Base-by-base conservation (phyloP, 208 protist species). In the Perkinsela sp. region DNA sequence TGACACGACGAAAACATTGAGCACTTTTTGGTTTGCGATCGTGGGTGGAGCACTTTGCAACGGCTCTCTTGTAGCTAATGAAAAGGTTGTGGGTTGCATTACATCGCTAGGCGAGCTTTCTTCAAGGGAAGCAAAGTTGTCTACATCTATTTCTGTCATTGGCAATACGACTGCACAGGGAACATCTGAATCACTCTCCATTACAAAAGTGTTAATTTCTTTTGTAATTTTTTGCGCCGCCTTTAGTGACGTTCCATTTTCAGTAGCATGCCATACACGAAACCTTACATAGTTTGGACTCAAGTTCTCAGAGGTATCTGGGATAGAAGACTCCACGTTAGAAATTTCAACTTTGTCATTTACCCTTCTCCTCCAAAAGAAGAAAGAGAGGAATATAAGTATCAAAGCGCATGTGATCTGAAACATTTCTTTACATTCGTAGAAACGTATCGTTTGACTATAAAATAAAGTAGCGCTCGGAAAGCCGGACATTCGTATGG, bases 1-100 rank as follows among this genome's bases (percentile, higher is more conserved):
- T 69, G 82, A 88, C 6, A 76, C 74, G 65, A 93, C 71, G 40
- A 90, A 86, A 32, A 91, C 73, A 65, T 80, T 73, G 6, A 84
- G 68, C 0, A 67, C 72, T 68, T 83, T 57, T 57, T 31, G 2
- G 29, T 67, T 71, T 40, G 30, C 31, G 29, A 72, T 31, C 1
- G 28, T 48, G 67, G 29, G 2, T 29, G 65, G 32, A 16, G 67
- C 66, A 28, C 30, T 16, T 1, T 71, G 32, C 16, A 32, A 1
- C 1, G 29, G 13, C 2, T 71, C 31, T 16, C 57, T 68, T 2
- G 2, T 69, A 1, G 29, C 29, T 1, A 72, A 16, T 30, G 30
- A 29, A 22, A 57, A 57, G 13, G 40, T n/a, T 6, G 40, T 22
- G 13, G 6, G 13, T 22, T 57, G 40, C 22, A 22, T 57, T 22